A percentile compares a stretch with the other conserved stretches of the same genome.
These are phyloP conservation scores for Salvia miltiorrhiza DNA, from an alignment of 257 asterid genomes.

Conservation along the genomic window DNA sequence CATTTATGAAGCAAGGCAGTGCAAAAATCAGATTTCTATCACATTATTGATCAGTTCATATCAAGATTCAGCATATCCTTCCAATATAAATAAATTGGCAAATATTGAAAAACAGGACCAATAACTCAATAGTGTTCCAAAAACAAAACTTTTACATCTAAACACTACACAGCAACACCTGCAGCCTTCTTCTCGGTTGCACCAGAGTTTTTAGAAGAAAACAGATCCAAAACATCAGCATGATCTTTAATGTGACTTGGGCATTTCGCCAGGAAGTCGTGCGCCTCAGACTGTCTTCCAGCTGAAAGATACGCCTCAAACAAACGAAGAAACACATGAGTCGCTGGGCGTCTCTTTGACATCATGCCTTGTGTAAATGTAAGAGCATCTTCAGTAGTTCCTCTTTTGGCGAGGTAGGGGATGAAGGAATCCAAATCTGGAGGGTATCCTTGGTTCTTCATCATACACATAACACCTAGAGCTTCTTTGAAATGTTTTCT, in stretches of 20 bases:
- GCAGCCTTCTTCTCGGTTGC: slow-evolving; percentile 19
- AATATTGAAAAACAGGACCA: not conserved
- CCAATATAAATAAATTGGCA: slow-evolving; percentile 8
- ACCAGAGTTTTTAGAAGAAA: slow-evolving; percentile 37
- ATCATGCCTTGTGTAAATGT: slow-evolving; percentile 47
- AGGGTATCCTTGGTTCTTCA: slow-evolving; percentile 67
- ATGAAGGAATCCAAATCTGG: slow-evolving; percentile 57
- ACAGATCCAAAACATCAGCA: slow-evolving; percentile 69
- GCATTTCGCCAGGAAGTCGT: slow-evolving; percentile 66
- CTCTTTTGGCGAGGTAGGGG: slow-evolving; percentile 47
- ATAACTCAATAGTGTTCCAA: slow-evolving; percentile 7
- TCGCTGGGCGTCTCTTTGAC: slow-evolving; percentile 46
- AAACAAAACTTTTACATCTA: slow-evolving; percentile 29
- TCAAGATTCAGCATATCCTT: slow-evolving; percentile 9
- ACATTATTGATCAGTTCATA: slow-evolving; percentile 11
- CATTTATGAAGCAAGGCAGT: not conserved
- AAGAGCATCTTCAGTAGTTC: slow-evolving; percentile 69
- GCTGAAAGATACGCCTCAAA: slow-evolving; percentile 59
- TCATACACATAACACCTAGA: slow-evolving; percentile 53
- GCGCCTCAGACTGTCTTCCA: slow-evolving; percentile 62
- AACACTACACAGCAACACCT: slow-evolving; percentile 36
- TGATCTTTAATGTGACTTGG: slow-evolving; percentile 55
- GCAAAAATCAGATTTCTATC: not conserved
- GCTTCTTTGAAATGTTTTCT: slow-evolving; percentile 53
- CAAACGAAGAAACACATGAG: slow-evolving; percentile 43